phyloP scores from a whole-genome alignment of 2,329 filamentous ascomycete species.

The Leptodontidium sp. region DNA sequence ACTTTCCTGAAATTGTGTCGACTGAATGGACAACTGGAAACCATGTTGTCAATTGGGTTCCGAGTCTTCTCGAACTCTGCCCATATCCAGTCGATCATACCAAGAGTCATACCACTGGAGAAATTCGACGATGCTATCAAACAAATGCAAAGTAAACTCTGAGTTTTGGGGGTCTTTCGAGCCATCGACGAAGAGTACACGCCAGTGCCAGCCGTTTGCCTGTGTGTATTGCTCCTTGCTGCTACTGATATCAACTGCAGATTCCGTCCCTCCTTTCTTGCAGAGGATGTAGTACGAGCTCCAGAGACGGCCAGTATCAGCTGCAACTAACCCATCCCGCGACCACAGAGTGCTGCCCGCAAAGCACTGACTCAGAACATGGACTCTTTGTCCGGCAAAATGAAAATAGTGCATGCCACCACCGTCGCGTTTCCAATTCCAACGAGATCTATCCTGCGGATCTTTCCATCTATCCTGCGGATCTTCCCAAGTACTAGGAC shows the following conservation, averaged over 20 bases:
- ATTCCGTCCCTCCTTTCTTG: not conserved
- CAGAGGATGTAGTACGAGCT: not conserved
- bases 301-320: not conserved
- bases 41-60: not conserved
- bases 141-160: not conserved
- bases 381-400: too few species aligned
- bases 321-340: too few species aligned
- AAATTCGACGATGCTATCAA: not conserved
- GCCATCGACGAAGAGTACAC: not conserved
- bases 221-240: not conserved
- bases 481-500: too few species aligned
- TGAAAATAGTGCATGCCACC: too few species aligned
- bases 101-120: constrained; percentile 1
- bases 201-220: not conserved
- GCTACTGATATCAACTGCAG: not conserved
- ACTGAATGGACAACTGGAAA: too few species aligned
- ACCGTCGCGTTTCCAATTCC: too few species aligned
- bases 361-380: too few species aligned
- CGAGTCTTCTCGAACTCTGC: not conserved
- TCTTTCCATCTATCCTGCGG: too few species aligned
- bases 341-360: too few species aligned
- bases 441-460: too few species aligned
- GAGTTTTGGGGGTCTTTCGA: not conserved
- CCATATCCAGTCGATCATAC: constrained; percentile 7
- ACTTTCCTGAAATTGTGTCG: too few species aligned